Evolutionary conservation across 208 protist genomes (phyloP).

Genomic region (Leptomonas seymouri): DNA sequence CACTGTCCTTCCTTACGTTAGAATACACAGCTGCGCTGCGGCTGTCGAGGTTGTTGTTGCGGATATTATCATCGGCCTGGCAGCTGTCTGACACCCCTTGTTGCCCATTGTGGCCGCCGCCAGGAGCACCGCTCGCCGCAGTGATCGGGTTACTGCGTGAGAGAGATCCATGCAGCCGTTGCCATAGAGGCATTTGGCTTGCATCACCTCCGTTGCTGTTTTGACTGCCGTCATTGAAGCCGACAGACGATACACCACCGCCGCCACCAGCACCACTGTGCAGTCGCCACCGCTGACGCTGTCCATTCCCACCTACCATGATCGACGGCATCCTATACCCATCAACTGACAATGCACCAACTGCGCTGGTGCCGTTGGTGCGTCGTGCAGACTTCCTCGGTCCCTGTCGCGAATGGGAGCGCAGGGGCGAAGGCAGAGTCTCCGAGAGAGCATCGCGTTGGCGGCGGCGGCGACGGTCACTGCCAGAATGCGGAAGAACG

Average conservation of each 20-base stretch:
- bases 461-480: not conserved
- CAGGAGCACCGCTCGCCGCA: not conserved
- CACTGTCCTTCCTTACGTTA: not conserved
- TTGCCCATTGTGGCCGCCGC: slow-evolving; percentile 7
- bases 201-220: not conserved
- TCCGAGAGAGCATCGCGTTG: not conserved
- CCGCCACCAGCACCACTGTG: not conserved
- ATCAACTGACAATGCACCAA: not conserved
- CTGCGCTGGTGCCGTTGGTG: not conserved
- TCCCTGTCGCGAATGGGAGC: not conserved
- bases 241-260: not conserved
- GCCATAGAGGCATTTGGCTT: not conserved
- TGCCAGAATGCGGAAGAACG: not conserved
- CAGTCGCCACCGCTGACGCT: slow-evolving; percentile 15
- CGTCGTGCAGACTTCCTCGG: not conserved
- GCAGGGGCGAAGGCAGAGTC: not conserved
- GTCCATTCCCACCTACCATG: slow-evolving; percentile 1
- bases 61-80: not conserved
- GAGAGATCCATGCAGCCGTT: not conserved
- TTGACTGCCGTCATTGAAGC: not conserved
- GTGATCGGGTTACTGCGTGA: not conserved
- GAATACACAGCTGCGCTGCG: not conserved
- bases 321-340: slow-evolving; percentile 12
- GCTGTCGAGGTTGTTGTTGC: not conserved
- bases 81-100: not conserved